Evolutionary conservation across 2,329 filamentous ascomycete species (phyloP).

Genomic region (Verticillium klebahnii): DNA sequence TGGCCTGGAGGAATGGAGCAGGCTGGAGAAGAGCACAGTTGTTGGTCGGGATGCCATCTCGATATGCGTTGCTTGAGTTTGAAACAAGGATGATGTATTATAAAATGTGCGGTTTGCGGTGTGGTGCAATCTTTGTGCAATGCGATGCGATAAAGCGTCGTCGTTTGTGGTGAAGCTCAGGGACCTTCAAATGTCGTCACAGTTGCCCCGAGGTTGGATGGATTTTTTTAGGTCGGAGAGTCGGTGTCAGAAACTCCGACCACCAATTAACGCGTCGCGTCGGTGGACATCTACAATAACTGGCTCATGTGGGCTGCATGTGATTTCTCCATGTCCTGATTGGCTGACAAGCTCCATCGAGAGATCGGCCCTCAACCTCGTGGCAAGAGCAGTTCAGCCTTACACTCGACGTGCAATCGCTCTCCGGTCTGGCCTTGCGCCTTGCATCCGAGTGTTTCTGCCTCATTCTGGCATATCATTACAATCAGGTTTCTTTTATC

Average conservation of each 20-base stretch:
- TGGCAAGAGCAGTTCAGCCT: background rate
- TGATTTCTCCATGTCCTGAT: background rate
- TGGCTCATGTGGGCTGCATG: background rate
- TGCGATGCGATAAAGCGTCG: background rate
- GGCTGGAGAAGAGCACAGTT: conserved; percentile 4
- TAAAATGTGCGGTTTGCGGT: background rate
- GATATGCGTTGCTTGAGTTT: background rate
- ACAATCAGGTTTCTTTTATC: background rate
- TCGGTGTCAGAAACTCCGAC: background rate
- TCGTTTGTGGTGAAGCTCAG: background rate
- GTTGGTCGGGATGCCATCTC: conserved; percentile 10
- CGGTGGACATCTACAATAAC: background rate
- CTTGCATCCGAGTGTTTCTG: background rate
- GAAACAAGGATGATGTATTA: background rate
- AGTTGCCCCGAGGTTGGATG: background rate
- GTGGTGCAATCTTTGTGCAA: background rate
- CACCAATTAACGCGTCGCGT: background rate
- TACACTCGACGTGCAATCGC: background rate
- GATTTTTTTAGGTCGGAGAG: background rate
- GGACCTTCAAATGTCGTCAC: background rate
- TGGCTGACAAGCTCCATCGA: background rate
- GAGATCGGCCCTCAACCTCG: background rate
- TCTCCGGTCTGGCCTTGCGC: background rate
- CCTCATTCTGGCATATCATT: background rate
- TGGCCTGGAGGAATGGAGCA: conserved; percentile 5